Base-by-base conservation (phyloP, 805 yeast species). In the Kurtzmaniella fragi region DNA sequence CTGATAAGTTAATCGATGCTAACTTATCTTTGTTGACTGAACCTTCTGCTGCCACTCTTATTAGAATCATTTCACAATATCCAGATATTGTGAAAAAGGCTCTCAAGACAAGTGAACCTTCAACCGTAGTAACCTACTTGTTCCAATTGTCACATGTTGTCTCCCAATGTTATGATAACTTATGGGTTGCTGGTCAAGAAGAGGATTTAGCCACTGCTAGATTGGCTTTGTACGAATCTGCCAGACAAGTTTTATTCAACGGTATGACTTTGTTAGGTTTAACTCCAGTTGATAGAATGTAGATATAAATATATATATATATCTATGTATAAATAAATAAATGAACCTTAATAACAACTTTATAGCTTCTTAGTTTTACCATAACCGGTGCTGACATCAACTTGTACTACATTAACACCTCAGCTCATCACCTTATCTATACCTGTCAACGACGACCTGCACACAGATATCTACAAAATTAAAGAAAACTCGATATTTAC, bases 251-350 rank as follows among this genome's bases (percentile, higher is more conserved):
- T 10, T 72, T 93, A 51, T 72, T 72, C 67, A 90, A 89, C 57
- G 99, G 97, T 71, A 81, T 93, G 89, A 70, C 71, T 34, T 70
- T 93, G 56, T 71, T 93, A 56, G 96, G 97, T 41, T 75, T 93
- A 59, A 89, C 97, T 33, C 98, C 99, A n/a, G 98, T 93, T 45
- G 96, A 91, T 54, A 83, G 98, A 78, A 91, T 91, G 98, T 91
- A 73, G 67, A 10, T 9, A 26, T n/a, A 20, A n/a, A 20, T 20
- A 20, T 20, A 20, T 20, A 20, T 5, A 13, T 20, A 17, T 31
- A 12, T 17, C 32, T 17, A 28, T 16, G 7, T 27, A n/a, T n/a
- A n/a, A n/a, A n/a, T n/a, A n/a, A n/a, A n/a, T n/a, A n/a, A n/a
- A n/a, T n/a, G n/a, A n/a, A n/a, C n/a, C n/a, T n/a, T n/a, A n/a